Percentiles rank a stretch among this genome's conserved stretches.
Evolutionary conservation across 441 rosid genomes (phyloP).

Genomic region (Manihot esculenta): DNA sequence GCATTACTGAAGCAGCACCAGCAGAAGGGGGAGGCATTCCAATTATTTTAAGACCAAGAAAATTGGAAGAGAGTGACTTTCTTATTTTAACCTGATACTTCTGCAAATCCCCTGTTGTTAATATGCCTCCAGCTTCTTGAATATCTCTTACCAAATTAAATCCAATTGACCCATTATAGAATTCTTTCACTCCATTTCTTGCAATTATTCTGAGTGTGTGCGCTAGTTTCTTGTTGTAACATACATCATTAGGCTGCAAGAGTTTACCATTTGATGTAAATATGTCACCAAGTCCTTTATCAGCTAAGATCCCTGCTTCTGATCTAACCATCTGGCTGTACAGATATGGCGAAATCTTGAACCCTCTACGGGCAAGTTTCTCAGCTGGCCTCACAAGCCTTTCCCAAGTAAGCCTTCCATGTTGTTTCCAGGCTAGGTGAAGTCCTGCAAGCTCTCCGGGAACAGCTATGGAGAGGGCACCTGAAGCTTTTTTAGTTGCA

Average conservation of each 20-base stretch:
- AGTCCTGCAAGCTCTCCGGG: conserved; percentile 62
- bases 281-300: conserved; percentile 44
- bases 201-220: conserved; percentile 36
- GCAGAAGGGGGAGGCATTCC: conserved; percentile 73
- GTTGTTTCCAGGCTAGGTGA: conserved; percentile 47
- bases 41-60: conserved; percentile 44
- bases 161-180: conserved; percentile 56
- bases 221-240: conserved; percentile 42
- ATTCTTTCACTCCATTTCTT: conserved; percentile 33
- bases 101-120: conserved; percentile 45
- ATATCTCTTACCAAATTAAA: conserved; percentile 38
- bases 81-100: conserved; percentile 43
- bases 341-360: conserved; percentile 50
- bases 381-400: conserved; percentile 43
- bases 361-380: conserved; percentile 47
- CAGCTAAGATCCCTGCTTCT: conserved; percentile 36
- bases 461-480: conserved; percentile 49
- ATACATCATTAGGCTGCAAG: conserved; percentile 35
- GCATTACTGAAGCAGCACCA: conserved; percentile 55
- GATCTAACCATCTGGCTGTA: conserved; percentile 42
- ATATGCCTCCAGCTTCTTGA: conserved; percentile 46
- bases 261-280: conserved; percentile 43
- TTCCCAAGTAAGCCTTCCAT: conserved; percentile 52
- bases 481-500: conserved; percentile 34
- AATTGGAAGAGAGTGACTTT: conserved; percentile 32